Evolutionary conservation across 805 yeast genomes (phyloP), one percentile per base, ranked within the genome.

Genomic region (Ogataea haglerorum): DNA sequence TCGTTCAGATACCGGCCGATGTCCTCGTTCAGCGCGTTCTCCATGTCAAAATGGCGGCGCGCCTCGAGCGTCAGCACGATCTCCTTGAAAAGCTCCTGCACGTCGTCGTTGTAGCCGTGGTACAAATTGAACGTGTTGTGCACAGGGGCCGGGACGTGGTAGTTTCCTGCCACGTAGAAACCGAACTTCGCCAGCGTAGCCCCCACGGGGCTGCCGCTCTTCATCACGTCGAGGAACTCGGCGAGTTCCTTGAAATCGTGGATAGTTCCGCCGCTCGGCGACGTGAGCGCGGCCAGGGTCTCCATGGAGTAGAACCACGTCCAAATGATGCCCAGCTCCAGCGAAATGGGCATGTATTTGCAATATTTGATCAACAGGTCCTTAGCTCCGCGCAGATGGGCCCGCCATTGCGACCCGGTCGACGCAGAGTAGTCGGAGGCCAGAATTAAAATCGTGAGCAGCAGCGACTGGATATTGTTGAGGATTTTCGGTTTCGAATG

Each of bases 371-470:
- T 58, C 10, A 82, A 62, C 12, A 82, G 58, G 48, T 80, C 85
- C 51, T 80, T 80, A 1, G 86, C 87, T 10, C 87, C 87, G 47
- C 76, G 60, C 13, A 82, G 61, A 61, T 82, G 88, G 0, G 83
- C 76, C 43, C 85, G 64, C 89, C 88, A 82, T 48, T 76, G 75
- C 26, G 76, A 73, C 35, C 76, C 78, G 7, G 69, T 65, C 6
- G 78, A 72, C 2, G 78, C 70, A 0, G 85, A 81, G 52, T 76
- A 78, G 23, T 80, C 82, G 1, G 80, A 70, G 0, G 90, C 85
- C 17, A 85, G 63, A 21, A 85, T 64, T 26, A 84, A 67, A 2
- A 83, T 85, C 0, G 93, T 85, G 23, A 85, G 57, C 10, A 84
- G 67, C 5, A 84, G 73, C 0, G 86, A 78, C 52, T 84, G 91